These are phyloP conservation scores for Myriosclerotinia duriaeana DNA, from an alignment of 2,329 filamentous ascomycete genomes.

Conservation along the genomic window DNA sequence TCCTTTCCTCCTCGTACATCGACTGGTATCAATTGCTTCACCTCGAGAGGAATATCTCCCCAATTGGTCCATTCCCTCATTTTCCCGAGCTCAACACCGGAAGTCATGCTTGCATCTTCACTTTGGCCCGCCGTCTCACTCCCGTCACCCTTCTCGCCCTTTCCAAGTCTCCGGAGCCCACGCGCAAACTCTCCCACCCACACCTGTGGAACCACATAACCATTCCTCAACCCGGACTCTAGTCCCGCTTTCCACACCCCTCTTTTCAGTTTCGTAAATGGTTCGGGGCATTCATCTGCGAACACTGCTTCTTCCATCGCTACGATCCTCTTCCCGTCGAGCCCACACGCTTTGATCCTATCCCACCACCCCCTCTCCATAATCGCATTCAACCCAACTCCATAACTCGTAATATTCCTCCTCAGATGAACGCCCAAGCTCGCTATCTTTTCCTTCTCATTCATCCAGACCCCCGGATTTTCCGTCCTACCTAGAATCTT, in stretches of 20 bases:
- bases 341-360: constrained; percentile 85
- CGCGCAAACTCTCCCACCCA: neutral
- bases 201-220: neutral
- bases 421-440: constrained; percentile 90
- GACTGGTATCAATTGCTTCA: neutral
- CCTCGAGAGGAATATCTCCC: constrained; percentile 1
- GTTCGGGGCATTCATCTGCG: neutral
- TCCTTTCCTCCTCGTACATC: constrained; percentile 11
- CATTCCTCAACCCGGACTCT: neutral
- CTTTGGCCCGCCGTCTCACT: neutral
- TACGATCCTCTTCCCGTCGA: constrained; percentile 77
- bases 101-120: neutral
- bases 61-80: neutral
- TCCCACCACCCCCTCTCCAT: constrained; percentile 63
- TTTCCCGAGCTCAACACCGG: no score
- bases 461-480: constrained; percentile 51
- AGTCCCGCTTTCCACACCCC: no score
- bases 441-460: constrained; percentile 67
- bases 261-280: neutral
- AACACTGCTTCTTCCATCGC: constrained; percentile 51
- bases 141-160: constrained; percentile 4
- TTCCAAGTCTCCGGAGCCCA: neutral
- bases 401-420: constrained; percentile 79
- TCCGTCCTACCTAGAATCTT: constrained; percentile 47
- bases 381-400: constrained; percentile 76